Conservation (phyloP, 2,329 filamentous ascomycete species). For the Penicillium sp. region DNA sequence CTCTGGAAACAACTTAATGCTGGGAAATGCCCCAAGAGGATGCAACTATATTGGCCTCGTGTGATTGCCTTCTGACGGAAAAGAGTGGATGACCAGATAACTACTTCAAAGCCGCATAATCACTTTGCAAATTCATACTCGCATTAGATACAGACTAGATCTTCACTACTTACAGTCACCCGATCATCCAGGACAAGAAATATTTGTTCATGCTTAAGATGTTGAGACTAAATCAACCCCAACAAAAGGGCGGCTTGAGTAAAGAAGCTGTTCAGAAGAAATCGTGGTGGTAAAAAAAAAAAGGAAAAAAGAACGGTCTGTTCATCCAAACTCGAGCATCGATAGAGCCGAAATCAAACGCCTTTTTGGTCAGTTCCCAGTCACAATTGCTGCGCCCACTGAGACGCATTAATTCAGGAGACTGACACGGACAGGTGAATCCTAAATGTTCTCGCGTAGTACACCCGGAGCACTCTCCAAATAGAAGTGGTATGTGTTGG, state of each 20-base stretch:
- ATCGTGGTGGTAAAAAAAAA: not conserved
- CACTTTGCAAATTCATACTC: constrained; percentile 27
- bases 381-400: not conserved
- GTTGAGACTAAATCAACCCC: not conserved
- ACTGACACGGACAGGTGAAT: not conserved
- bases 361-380: constrained; percentile 15
- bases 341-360: constrained; percentile 19
- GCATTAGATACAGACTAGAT: constrained; percentile 29
- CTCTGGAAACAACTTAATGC: not conserved
- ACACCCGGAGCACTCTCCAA: not conserved
- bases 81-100: not conserved
- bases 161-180: constrained; percentile 21
- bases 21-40: not conserved
- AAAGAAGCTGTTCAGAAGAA: constrained; percentile 2
- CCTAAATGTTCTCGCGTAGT: not conserved
- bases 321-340: constrained; percentile 12
- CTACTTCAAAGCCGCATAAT: not conserved
- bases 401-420: constrained; percentile 1
- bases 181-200: not conserved
- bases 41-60: too few relatives aligned
- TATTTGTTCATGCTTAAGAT: not conserved
- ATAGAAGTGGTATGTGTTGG: not conserved
- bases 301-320: constrained; percentile 16
- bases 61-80: not conserved
- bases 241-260: constrained; percentile 6